Base-by-base conservation (phyloP, 352 stramenopile genomes). In the Phytopythium litorale region DNA sequence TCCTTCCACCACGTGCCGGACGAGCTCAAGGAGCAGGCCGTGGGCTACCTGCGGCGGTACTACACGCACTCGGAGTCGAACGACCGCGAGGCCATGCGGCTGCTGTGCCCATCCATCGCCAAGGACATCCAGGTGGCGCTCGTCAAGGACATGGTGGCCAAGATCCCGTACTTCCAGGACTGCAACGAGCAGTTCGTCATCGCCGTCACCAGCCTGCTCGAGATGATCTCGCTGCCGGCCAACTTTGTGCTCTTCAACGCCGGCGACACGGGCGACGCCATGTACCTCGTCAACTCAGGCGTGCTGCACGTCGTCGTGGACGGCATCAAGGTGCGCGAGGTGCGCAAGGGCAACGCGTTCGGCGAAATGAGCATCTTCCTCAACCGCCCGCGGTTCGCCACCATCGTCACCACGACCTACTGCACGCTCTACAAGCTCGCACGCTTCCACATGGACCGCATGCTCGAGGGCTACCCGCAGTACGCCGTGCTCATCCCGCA, bases 261-360 rank as follows among this genome's bases (percentile, higher is more conserved):
- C 4, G 76, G 75, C 0, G 79, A 89, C 13, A 51, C 61, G 68
- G 79, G 81, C 15, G 78, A 91, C 66, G 72, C 79, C 4, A 91
- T 91, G 81, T 89, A 84, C 48, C 60, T 88, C 4, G 80, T 91
- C 0, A 84, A 88, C 49, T 82, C 79, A 0, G 81, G 79, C 5
- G 82, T 91, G 0, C 67, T 89, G 0, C 69, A 85, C n/a, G 78
- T 91, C 18, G 48, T 88, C 0, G 73, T 87, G 16, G 63, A 79
- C 25, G 76, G 71, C 6, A 68, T 91, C 28, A 89, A 86, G 48
- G 74, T 91, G 19, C 68, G 76, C 3, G 82, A 91, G 38, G 56
- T 85, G 1, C 70, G 81, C 0, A 88, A 88, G 51, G 79, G 79
- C 1, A 66, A 73, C 4, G 88, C 86, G 46, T 91, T 91, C 51